phyloP scores from a whole-genome alignment of 768 basidiomycete species.

The Podaxis sp. region DNA sequence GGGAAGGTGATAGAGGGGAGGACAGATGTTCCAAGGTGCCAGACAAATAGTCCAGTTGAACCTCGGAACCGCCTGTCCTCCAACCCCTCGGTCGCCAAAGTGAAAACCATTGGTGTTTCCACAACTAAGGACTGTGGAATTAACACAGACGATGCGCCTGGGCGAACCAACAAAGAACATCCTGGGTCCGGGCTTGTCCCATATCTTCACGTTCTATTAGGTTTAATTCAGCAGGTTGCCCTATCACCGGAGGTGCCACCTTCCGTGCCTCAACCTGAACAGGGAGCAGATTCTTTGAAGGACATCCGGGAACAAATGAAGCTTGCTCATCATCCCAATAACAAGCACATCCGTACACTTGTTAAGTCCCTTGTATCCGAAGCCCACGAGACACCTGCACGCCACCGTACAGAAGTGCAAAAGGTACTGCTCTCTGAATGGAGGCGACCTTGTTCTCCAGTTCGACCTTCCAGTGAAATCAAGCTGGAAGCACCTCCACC shows the following conservation, averaged over 20 bases:
- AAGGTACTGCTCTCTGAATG: conserved; percentile 19
- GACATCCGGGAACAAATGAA: conserved; percentile 4
- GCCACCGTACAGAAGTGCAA: not conserved
- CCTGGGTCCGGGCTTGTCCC: not conserved
- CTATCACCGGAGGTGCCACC: too few relatives aligned
- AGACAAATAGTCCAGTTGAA: not conserved
- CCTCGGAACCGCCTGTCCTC: not conserved
- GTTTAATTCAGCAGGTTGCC: too few relatives aligned
- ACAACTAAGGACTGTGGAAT: conserved; percentile 14
- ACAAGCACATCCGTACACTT: not conserved
- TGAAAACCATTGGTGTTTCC: conserved; percentile 28
- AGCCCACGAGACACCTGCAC: conserved; percentile 18
- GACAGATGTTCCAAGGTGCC: not conserved
- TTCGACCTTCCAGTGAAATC: conserved; percentile 27
- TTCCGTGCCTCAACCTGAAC: not conserved
- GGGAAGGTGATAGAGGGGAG: not conserved
- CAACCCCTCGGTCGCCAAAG: conserved; percentile 19
- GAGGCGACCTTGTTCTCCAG: conserved; percentile 8
- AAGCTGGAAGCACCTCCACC: conserved; percentile 25
- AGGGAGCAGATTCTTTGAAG: not conserved
- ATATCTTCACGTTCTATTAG: too few relatives aligned
- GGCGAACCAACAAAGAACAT: not conserved
- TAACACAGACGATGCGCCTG: not conserved
- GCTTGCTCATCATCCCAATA: not conserved
- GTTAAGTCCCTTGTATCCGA: conserved; percentile 15